phyloP scores from a whole-genome alignment of 2,329 filamentous ascomycete genomes.

The Thermoascus crustaceus region DNA sequence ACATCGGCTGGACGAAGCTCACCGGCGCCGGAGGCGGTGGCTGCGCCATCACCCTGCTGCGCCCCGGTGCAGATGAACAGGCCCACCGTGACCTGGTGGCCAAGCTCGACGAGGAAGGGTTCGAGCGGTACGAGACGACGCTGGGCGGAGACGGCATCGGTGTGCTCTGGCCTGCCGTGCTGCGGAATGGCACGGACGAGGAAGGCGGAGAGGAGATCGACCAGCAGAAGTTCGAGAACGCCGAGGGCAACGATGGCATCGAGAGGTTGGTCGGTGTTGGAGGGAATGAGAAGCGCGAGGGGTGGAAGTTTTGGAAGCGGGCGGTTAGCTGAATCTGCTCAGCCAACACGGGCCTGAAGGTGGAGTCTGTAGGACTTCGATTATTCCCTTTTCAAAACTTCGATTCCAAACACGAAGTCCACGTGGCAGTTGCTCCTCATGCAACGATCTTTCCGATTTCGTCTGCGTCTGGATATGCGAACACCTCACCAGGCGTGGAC shows the following conservation, averaged over 20 bases:
- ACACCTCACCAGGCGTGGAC: too few relatives aligned
- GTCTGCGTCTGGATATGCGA: too few relatives aligned
- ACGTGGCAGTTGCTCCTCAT: too few relatives aligned
- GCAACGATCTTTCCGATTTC: too few relatives aligned
- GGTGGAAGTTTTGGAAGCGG: constrained; percentile 77
- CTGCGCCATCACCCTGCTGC: constrained; percentile 85
- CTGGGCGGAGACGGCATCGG: constrained; percentile 90
- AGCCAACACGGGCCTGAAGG: too few relatives aligned
- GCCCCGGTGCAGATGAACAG: constrained; percentile 52
- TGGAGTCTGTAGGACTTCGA: too few relatives aligned
- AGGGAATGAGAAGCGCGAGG: constrained; percentile 58
- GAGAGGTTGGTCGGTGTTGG: constrained; percentile 80
- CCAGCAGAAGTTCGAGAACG: constrained; percentile 76
- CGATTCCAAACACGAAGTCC: too few relatives aligned
- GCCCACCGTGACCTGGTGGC: constrained; percentile 56
- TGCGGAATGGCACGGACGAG: constrained; percentile 75
- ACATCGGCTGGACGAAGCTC: constrained; percentile 93
- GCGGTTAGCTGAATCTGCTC: constrained; percentile 8
- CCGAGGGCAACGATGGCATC: constrained; percentile 74
- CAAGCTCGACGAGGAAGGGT: constrained; percentile 62
- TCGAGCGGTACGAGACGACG: constrained; percentile 77
- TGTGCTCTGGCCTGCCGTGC: constrained; percentile 83
- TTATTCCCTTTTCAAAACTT: too few relatives aligned
- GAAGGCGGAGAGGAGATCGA: constrained; percentile 89
- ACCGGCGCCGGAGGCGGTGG: constrained; percentile 93